A percentile compares a stretch with the other conserved stretches of the same genome.
Evolutionary conservation across 1,284 basidiomycete species (phyloP).

Genomic region (Naganishia cerealis): DNA sequence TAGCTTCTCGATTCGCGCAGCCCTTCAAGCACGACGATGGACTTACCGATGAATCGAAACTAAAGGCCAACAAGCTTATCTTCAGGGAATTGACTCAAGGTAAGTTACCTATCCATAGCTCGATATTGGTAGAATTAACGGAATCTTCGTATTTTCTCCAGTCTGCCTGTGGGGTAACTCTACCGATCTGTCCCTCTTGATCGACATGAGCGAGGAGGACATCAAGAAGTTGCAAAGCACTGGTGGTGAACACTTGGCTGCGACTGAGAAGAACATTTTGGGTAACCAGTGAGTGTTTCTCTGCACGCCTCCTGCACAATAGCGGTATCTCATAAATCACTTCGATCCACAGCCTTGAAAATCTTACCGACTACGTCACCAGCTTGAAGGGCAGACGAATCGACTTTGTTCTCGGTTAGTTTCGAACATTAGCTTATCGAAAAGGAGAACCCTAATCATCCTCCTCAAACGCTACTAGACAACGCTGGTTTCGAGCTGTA

Average conservation of each 20-base stretch:
- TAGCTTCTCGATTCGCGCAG: conserved; percentile 87
- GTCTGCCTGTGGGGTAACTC: conserved; percentile 94
- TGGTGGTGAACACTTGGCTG: conserved; percentile 89
- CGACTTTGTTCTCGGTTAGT: conserved; percentile 66
- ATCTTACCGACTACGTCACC: conserved; percentile 79
- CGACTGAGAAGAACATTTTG: conserved; percentile 83
- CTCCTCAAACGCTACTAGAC: conserved; percentile 58
- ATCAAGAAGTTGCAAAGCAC: conserved; percentile 97
- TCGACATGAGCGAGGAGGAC: conserved; percentile 98
- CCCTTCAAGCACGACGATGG: conserved; percentile 69
- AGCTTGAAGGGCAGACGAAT: conserved; percentile 76
- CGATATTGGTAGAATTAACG: not conserved
- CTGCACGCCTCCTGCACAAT: not conserved
- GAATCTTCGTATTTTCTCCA: conserved; percentile 43
- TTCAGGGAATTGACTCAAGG: conserved; percentile 92
- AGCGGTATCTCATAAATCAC: not conserved
- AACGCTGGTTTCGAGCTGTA: conserved; percentile 93
- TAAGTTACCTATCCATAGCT: conserved; percentile 41
- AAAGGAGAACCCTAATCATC: conserved; percentile 37
- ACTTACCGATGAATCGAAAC: conserved; percentile 62
- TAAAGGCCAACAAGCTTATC: conserved; percentile 79
- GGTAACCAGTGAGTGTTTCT: conserved; percentile 43
- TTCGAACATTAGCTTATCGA: conserved; percentile 42
- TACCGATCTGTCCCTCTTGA: conserved; percentile 92
- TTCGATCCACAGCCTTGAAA: conserved; percentile 56